Evolutionary conservation across 2,329 filamentous ascomycete genomes (phyloP).

Genomic region (Epichloe sibirici): DNA sequence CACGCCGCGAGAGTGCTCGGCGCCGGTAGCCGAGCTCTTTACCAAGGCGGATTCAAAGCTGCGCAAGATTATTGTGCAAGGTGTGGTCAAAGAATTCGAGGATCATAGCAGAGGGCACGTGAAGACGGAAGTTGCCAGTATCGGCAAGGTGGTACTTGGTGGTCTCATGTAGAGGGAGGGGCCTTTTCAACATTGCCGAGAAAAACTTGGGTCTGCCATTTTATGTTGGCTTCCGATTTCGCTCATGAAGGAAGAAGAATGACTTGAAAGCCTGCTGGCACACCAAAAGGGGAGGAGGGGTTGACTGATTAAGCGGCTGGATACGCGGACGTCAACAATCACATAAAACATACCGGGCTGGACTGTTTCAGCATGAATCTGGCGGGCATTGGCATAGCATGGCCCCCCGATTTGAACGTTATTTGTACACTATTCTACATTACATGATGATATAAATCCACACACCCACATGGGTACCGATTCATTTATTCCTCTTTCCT

Average conservation of each 20-base stretch:
- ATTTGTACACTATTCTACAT: neutral
- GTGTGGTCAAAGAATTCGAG: conserved; percentile 85
- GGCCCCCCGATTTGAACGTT: neutral
- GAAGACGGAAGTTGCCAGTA: conserved; percentile 69
- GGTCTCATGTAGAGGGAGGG: conserved; percentile 55
- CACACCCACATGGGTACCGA: neutral
- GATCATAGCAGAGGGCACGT: conserved; percentile 66
- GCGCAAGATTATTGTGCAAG: conserved; percentile 78
- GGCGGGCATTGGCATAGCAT: neutral
- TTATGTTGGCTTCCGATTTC: too few species aligned
- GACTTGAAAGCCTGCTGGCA: too few species aligned
- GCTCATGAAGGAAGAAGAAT: too few species aligned
- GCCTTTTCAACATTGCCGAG: too few species aligned
- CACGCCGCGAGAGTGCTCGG: conserved; percentile 60
- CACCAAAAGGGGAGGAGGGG: neutral
- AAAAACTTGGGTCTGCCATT: too few species aligned
- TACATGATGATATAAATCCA: neutral
- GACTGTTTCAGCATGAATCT: neutral
- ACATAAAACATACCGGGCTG: neutral
- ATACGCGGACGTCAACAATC: neutral
- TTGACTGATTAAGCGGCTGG: neutral
- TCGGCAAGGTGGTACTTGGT: conserved; percentile 80
- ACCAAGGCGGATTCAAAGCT: conserved; percentile 78
- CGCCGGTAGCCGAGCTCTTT: conserved; percentile 69
- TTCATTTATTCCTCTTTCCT: neutral